phyloP scores from a whole-genome alignment of 2,329 filamentous ascomycete genomes.

The Pseudogymnoascus sp. region DNA sequence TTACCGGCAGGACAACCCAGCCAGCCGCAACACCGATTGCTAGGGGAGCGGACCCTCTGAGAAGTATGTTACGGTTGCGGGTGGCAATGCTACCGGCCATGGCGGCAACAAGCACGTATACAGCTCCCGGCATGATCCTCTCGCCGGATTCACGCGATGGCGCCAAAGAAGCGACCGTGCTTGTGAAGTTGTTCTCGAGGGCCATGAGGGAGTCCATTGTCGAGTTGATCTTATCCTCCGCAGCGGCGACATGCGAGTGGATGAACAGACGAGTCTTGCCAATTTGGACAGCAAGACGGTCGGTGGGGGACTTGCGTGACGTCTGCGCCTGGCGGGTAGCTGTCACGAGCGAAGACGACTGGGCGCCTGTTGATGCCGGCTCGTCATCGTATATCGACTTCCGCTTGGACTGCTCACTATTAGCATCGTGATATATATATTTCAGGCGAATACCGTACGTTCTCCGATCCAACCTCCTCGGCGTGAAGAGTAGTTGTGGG shows the following conservation, averaged over 20 bases:
- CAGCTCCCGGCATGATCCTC: slow-evolving; percentile 75
- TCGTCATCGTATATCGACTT: slow-evolving; percentile 77
- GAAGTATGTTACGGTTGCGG: slow-evolving; percentile 75
- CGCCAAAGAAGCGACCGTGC: slow-evolving; percentile 79
- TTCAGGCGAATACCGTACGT: slow-evolving; percentile 17
- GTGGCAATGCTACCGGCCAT: slow-evolving; percentile 93
- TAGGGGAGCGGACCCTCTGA: slow-evolving; percentile 69
- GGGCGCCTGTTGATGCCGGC: slow-evolving; percentile 27
- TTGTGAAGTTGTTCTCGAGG: slow-evolving; percentile 83
- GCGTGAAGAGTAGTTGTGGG: slow-evolving; percentile 39
- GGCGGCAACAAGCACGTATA: slow-evolving; percentile 87
- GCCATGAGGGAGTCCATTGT: slow-evolving; percentile 72
- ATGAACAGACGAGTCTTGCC: slow-evolving; percentile 71
- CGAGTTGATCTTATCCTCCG: slow-evolving; percentile 77
- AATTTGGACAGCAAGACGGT: slow-evolving; percentile 78
- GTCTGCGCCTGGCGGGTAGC: slow-evolving; percentile 30
- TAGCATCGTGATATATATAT: background rate
- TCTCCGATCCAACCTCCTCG: slow-evolving; percentile 32
- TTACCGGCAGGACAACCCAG: slow-evolving; percentile 78
- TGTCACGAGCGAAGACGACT: slow-evolving; percentile 28
- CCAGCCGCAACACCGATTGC: slow-evolving; percentile 75
- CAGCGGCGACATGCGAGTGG: slow-evolving; percentile 62
- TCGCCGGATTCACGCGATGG: slow-evolving; percentile 80
- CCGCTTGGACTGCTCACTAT: slow-evolving; percentile 32
- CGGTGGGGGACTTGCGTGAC: slow-evolving; percentile 53